A percentile compares a stretch with the other conserved stretches of the same genome.
Conservation (phyloP, 139 green algal species). For the Dunaliella primolecta region DNA sequence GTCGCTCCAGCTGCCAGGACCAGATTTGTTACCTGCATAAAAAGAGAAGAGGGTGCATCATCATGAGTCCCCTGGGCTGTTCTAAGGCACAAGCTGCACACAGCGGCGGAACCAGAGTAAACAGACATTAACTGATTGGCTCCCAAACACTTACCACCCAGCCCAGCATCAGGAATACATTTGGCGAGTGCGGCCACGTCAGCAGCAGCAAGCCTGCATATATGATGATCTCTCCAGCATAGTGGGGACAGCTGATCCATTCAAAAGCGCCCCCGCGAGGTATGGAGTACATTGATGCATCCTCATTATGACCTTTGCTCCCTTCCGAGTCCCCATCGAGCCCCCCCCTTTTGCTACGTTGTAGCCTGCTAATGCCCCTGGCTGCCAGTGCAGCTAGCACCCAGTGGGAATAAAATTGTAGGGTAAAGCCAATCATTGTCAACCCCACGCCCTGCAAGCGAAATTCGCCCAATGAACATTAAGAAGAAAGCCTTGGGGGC, state of each 20-base stretch:
- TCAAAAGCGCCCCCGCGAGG: constrained; percentile 62
- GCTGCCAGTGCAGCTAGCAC: constrained; percentile 43
- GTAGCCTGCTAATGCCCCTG: constrained; percentile 2
- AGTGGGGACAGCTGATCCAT: constrained; percentile 78
- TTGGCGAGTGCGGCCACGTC: neutral
- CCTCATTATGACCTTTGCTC: neutral
- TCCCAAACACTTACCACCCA: constrained; percentile 62
- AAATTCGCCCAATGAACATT: no score
- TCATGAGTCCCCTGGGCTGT: neutral
- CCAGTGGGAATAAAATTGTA: constrained; percentile 58
- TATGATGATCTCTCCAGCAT: constrained; percentile 78
- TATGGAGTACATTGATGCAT: constrained; percentile 12
- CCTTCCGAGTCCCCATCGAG: neutral
- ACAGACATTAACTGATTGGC: no score
- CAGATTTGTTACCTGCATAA: constrained; percentile 66
- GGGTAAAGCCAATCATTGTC: constrained; percentile 45
- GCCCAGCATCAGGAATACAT: constrained; percentile 34
- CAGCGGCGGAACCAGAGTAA: no score
- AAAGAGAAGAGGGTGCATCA: neutral
- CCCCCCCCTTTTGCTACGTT: neutral
- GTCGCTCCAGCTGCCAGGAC: constrained; percentile 59
- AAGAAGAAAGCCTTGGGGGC: no score
- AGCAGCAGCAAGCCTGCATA: constrained; percentile 61
- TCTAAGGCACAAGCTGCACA: neutral
- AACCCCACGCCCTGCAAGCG: constrained; percentile 36